Evolutionary conservation across 371 early-diverging fungal genomes (phyloP).

Genomic region (Rhizomucor miehei): DNA sequence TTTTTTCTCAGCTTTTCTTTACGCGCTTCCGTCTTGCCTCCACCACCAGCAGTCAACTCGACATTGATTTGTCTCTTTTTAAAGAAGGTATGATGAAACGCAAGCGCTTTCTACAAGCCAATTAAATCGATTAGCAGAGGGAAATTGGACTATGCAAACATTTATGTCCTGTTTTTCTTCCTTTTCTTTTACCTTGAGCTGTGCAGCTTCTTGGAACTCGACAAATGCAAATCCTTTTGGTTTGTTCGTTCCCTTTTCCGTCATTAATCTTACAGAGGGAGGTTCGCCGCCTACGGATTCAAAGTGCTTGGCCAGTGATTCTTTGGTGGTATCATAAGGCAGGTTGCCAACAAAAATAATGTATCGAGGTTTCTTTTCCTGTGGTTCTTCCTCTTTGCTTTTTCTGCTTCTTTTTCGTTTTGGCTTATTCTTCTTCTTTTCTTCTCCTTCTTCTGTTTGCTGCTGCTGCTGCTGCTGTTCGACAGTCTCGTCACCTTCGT

Average conservation of each 20-base stretch:
- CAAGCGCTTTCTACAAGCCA: slow-evolving; percentile 60
- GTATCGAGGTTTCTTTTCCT: slow-evolving; percentile 35
- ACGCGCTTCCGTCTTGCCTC: slow-evolving; percentile 63
- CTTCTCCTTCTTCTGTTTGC: background rate
- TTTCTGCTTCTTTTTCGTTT: slow-evolving; percentile 15
- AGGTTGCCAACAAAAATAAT: slow-evolving; percentile 78
- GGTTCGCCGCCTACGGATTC: slow-evolving; percentile 52
- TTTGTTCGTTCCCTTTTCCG: slow-evolving; percentile 71
- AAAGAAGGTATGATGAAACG: slow-evolving; percentile 66
- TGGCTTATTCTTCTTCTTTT: background rate
- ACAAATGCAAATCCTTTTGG: slow-evolving; percentile 79
- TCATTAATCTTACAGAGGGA: slow-evolving; percentile 64
- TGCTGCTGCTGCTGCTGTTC: slow-evolving; percentile 1
- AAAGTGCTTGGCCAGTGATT: slow-evolving; percentile 64
- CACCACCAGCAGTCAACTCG: slow-evolving; percentile 82
- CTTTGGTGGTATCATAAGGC: slow-evolving; percentile 63
- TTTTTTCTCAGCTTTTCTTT: slow-evolving; percentile 63
- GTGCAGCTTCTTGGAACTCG: slow-evolving; percentile 60
- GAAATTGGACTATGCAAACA: too few species aligned
- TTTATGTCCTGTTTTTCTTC: too few species aligned
- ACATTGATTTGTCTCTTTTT: slow-evolving; percentile 73
- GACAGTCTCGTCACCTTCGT: too few species aligned
- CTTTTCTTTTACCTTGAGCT: slow-evolving; percentile 63
- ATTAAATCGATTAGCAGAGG: background rate
- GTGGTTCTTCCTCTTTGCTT: slow-evolving; percentile 16